These are phyloP conservation scores for Pseudotsuga menziesii DNA, from an alignment of 75 land plant genomes.

Conservation along the genomic window DNA sequence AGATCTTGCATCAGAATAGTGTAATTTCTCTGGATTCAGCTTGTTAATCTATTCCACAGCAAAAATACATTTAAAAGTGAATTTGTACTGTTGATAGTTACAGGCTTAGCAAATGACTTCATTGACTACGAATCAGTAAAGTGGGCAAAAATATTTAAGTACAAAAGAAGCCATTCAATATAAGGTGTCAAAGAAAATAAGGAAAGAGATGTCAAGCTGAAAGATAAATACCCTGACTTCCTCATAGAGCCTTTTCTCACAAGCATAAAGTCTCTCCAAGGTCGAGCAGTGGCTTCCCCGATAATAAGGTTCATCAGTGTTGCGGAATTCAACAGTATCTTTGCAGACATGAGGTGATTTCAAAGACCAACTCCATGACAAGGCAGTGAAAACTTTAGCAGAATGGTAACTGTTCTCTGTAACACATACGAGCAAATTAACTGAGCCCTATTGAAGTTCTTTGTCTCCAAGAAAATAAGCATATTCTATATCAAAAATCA, in stretches of 20 bases:
- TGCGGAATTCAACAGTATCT: constrained; percentile 16
- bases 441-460: background rate
- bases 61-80: too few relatives aligned
- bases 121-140: background rate
- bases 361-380: constrained; percentile 72
- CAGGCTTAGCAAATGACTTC: background rate
- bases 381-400: constrained; percentile 58
- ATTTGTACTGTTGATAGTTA: background rate
- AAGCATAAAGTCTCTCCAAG: constrained; percentile 55
- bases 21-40: background rate
- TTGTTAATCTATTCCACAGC: too few relatives aligned
- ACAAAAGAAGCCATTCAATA: background rate
- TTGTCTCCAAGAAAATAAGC: background rate
- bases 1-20: background rate
- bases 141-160: constrained; percentile 5
- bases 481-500: background rate
- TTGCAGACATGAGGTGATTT: constrained; percentile 40
- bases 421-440: background rate
- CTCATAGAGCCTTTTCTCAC: constrained; percentile 76
- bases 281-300: constrained; percentile 65
- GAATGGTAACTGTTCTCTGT: constrained; percentile 48
- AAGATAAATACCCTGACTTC: constrained; percentile 67
- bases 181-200: background rate
- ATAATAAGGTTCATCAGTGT: constrained; percentile 23
- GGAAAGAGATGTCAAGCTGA: background rate